Base-by-base conservation (phyloP, 2,329 filamentous ascomycete species). In the Arachnopeziza araneosa region DNA sequence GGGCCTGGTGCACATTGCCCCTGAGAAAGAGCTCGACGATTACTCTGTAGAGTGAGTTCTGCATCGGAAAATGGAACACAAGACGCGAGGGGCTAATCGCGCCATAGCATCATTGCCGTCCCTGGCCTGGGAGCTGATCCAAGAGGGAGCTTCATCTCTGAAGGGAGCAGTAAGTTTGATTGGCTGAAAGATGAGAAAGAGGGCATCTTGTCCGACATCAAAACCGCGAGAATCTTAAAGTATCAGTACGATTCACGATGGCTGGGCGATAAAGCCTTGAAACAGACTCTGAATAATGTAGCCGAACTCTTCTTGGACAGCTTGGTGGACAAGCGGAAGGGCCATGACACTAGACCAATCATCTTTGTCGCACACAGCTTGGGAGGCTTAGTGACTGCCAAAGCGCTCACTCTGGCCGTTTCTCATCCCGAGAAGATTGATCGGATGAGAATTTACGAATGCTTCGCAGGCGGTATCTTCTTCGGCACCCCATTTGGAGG, bases 351-450 rank as follows among this genome's bases (percentile, higher is more conserved):
- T 32, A 60, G 54, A 14, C 60, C 59, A 9, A 59, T 76, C 23
- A 70, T 77, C 30, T 74, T 77, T 32, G 67, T 77, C 8, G 70
- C 67, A 7, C 75, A 77, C 57, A 74, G 74, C 58, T 63, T 77
- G 0, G 75, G 75, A 8, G 75, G 75, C 2, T 63, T 77, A 3
- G 72, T 77, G 19, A 64, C 73, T 23, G 60, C 56, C 30, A 57
- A 60, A n/a, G 60, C 52, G 8, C 57, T 62, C 26, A 22, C 21
- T 2, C 3, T 22, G 9, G 21, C 50, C n/a, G 8, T 52, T 24
- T 22, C 21, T 4, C 21, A 52, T 23, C 50, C 50, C 17, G 50
- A 52, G 21, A 52, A 52, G n/a, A 44, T 44, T 44, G 36, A 44
- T 12, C 24, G 50, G 7, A 23, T 24, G 24, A 52, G 50, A 23